Evolutionary conservation across 306 rosid species (phyloP).

Genomic region (Cucurbita pepo): DNA sequence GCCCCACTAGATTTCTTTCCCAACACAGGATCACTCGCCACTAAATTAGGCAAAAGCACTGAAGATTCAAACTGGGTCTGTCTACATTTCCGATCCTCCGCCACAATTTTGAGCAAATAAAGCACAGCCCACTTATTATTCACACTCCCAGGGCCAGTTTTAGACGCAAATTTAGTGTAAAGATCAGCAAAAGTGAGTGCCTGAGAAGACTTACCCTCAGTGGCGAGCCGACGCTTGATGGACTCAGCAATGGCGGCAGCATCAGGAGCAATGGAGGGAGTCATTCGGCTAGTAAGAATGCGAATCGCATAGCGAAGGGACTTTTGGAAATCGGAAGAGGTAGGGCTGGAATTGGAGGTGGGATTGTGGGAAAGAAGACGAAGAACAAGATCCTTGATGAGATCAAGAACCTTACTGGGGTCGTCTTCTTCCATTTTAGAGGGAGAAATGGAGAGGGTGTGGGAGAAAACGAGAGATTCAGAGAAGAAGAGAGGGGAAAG

Average conservation of each 20-base stretch:
- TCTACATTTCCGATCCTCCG: conserved; percentile 41
- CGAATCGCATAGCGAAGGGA: conserved; percentile 78
- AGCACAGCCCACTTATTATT: conserved; percentile 87
- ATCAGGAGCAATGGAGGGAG: conserved; percentile 76
- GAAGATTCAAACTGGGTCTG: conserved; percentile 30
- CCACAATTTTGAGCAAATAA: conserved; percentile 55
- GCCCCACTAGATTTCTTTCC: conserved; percentile 20
- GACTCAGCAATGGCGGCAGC: conserved; percentile 81
- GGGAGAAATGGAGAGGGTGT: not conserved
- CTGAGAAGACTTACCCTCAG: conserved; percentile 67
- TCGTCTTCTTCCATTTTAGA: conserved; percentile 70
- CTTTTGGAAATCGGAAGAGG: conserved; percentile 31
- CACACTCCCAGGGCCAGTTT: conserved; percentile 50
- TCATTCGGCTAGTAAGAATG: conserved; percentile 59
- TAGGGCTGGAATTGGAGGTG: conserved; percentile 29
- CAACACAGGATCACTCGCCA: conserved; percentile 14
- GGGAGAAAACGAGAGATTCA: not conserved
- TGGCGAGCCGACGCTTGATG: conserved; percentile 80
- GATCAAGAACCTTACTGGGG: conserved; percentile 68
- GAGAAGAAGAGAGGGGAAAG: not conserved
- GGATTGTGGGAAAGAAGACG: conserved; percentile 44
- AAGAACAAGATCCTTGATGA: conserved; percentile 58
- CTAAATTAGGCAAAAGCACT: conserved; percentile 47
- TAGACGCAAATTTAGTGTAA: conserved; percentile 56
- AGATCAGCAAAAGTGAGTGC: conserved; percentile 90